These are phyloP conservation scores for Daedaleopsis sinensis DNA, from an alignment of 768 basidiomycete species.

Conservation along the genomic window DNA sequence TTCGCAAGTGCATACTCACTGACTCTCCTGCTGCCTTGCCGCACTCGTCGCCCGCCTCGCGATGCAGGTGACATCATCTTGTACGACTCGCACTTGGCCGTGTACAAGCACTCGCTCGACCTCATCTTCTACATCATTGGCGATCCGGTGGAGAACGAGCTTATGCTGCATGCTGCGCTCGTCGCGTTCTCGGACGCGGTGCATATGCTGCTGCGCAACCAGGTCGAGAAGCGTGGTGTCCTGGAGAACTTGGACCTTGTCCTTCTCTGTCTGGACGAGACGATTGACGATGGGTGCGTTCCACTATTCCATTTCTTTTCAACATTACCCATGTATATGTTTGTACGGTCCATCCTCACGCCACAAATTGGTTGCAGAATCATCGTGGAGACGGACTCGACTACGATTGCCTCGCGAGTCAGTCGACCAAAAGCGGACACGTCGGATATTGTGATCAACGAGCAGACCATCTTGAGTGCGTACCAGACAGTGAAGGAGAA, in stretches of 20 bases:
- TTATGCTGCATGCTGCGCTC: constrained; percentile 90
- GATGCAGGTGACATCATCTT: constrained; percentile 87
- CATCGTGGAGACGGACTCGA: constrained; percentile 94
- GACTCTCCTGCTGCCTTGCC: background rate
- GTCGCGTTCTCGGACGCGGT: constrained; percentile 86
- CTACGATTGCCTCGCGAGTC: constrained; percentile 94
- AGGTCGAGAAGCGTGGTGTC: constrained; percentile 93
- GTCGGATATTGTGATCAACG: constrained; percentile 97
- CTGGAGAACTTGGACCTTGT: constrained; percentile 95
- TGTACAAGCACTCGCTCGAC: constrained; percentile 95
- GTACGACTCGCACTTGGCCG: constrained; percentile 86
- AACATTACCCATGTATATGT: background rate
- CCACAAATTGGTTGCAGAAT: constrained; percentile 53
- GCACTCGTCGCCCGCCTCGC: background rate
- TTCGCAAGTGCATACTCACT: background rate
- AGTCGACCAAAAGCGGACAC: constrained; percentile 92
- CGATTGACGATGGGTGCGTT: constrained; percentile 93
- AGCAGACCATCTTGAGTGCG: constrained; percentile 92
- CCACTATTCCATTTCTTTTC: constrained; percentile 15
- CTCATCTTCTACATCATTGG: constrained; percentile 94
- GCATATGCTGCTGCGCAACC: constrained; percentile 82
- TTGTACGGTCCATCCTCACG: background rate
- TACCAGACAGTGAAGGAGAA: constrained; percentile 89
- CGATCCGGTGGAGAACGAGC: constrained; percentile 87
- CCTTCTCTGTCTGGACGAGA: constrained; percentile 92